Base-by-base conservation (phyloP, 2,329 filamentous ascomycete genomes). In the Sclerotinia glacialis region DNA sequence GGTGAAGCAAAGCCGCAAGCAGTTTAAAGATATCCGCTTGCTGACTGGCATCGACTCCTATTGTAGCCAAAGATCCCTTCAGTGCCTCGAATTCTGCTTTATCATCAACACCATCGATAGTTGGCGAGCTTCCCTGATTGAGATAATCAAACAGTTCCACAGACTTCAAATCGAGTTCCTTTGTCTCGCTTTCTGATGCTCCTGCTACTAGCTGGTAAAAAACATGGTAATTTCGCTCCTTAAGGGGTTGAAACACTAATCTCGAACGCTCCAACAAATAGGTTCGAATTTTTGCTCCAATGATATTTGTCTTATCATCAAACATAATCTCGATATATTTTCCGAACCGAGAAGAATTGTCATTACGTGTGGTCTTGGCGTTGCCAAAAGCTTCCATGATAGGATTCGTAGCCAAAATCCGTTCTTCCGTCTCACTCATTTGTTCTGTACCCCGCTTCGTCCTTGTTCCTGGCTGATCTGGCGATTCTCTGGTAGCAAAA, bases 321-420 rank as follows among this genome's bases (percentile, higher is more conserved):
- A 99, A 99, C 92, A 98, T 94, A 77, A 99, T 99, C 81, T 99
- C 95, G 74, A 99, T 98, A 79, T 99, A 99, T 83, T 99, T 99
- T 78, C 95, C 95, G 79, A 99, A 99, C 76, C 95, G 88, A 52
- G 95, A 99, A 54, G 95, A 99, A 81, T 99, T 99, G 81, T 99
- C 95, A 81, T 99, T 99, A 78, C 95, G 86, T 14, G 95, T 99
- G n/a, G 95, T 99, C 82, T 99, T 99, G 65, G 95, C 95, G 82
- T 99, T 99, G 78, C 95, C 95, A 77, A 99, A 99, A 44, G 95
- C 94, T 86, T 99, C 95, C 95, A 99, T 99, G 78, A 99, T 97
- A 49, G 95, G 95, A 78, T 99, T 99, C 64, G 95, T 99, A 40
- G 95, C 95, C 72, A 99, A 82, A 76, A 99, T 99, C 78, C 96